Evolutionary conservation across 179 eudicot genomes (phyloP).

Genomic region (Spergularia azorica): DNA sequence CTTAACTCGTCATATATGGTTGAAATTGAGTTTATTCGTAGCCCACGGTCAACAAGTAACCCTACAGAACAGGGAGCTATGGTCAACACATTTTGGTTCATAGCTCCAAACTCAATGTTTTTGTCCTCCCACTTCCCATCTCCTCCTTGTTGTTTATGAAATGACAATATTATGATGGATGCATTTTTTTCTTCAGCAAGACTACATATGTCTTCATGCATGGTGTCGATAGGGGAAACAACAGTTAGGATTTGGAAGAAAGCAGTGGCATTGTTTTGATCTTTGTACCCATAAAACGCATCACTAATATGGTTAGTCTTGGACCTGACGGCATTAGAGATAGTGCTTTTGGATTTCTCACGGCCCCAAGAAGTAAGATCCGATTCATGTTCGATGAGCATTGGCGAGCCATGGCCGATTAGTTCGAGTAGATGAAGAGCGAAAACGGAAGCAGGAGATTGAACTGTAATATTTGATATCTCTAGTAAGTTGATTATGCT

Average conservation of each 20-base stretch:
- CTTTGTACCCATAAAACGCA: conserved; percentile 26
- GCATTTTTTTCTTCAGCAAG: conserved; percentile 36
- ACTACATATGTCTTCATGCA: conserved; percentile 44
- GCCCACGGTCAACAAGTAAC: conserved; percentile 37
- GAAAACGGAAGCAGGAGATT: conserved; percentile 23
- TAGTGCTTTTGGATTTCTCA: too few species aligned
- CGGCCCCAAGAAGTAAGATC: background rate
- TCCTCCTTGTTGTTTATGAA: conserved; percentile 39
- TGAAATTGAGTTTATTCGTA: conserved; percentile 20
- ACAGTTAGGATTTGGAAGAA: conserved; percentile 28
- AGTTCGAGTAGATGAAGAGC: conserved; percentile 38
- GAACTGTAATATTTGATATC: conserved; percentile 19
- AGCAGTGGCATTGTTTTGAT: background rate
- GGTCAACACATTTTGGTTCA: conserved; percentile 34
- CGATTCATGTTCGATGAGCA: conserved; percentile 35
- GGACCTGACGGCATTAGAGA: background rate
- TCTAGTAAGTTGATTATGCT: conserved; percentile 38
- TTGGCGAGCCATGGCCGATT: conserved; percentile 34
- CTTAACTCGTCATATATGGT: background rate
- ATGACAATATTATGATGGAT: conserved; percentile 33
- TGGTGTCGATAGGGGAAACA: conserved; percentile 30
- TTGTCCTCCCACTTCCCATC: conserved; percentile 40
- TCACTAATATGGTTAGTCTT: conserved; percentile 25
- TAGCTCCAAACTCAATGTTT: conserved; percentile 28
- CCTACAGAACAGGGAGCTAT: conserved; percentile 41